Base-by-base conservation (phyloP, 441 rosid genomes). In the Syzygium malaccense region DNA sequence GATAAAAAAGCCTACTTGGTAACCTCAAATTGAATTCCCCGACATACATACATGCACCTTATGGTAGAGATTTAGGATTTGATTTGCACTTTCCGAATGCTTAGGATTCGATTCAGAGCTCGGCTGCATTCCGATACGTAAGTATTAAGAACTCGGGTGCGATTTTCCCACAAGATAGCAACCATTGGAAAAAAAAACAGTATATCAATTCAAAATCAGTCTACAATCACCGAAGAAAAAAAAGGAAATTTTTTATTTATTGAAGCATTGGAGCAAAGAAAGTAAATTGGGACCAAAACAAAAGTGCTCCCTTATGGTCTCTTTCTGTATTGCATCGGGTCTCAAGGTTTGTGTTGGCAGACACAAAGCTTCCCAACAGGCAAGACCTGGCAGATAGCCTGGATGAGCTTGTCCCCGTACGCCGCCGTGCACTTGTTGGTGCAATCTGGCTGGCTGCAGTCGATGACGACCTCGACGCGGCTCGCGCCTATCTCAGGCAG, bases 51-150 rank as follows among this genome's bases (percentile, higher is more conserved):
- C 71, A 30, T 62, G 3, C 11, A n/a, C 19, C 71, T 1, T 62
- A 13, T 18, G 19, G 25, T 9, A 7, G 33, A 17, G 14, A 66
- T 66, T 66, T n/a, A 2, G 0, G 18, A 9, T 66, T 66, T 32
- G 45, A 66, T 66, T 33, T 18, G 18, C 25, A 66, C 25, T 8
- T 18, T 68, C 2, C 9, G 13, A 68, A 33, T 0, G 7, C 4
- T 6, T 3, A 68, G 7, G 5, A 9, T 68, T 33, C 33, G 14
- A 68, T 8, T 68, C 10, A 18, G 14, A 37, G 45, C 14, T 68
- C 7, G 8, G 1, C 5, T 1, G 1, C 3, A 5, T 11, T 20
- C 4, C 1, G 5, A 75, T 6, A 23, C 9, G 2, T 60, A 12
- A 5, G 19, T n/a, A n/a, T 6, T 14, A 71, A 20, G 51, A 13